Evolutionary conservation across 768 basidiomycete genomes (phyloP).

Genomic region (Amanita jacksonii): DNA sequence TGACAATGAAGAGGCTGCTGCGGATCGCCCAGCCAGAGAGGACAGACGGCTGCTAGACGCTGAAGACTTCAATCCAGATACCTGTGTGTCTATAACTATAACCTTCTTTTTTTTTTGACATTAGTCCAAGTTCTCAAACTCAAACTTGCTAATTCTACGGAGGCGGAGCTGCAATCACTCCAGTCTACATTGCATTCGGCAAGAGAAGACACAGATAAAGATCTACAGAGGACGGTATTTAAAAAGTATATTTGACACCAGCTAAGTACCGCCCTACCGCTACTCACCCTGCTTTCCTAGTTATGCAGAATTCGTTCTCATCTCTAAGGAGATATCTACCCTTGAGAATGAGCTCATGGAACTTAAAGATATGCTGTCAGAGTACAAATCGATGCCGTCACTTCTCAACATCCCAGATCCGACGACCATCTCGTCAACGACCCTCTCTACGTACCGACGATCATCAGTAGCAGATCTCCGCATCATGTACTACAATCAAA

Average conservation of each 20-base stretch:
- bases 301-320: constrained; percentile 93
- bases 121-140: constrained; percentile 57
- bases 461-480: constrained; percentile 96
- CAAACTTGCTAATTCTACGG: constrained; percentile 86
- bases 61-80: constrained; percentile 81
- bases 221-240: constrained; percentile 89
- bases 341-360: constrained; percentile 98
- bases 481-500: constrained; percentile 89
- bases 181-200: constrained; percentile 67
- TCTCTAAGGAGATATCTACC: constrained; percentile 94
- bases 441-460: constrained; percentile 43
- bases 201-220: constrained; percentile 64
- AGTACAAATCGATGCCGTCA: constrained; percentile 95
- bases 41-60: constrained; percentile 62
- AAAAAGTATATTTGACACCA: constrained; percentile 55
- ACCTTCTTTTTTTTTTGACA: neutral
- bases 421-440: constrained; percentile 42
- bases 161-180: constrained; percentile 66
- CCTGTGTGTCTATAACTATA: constrained; percentile 49
- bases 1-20: constrained; percentile 29
- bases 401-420: constrained; percentile 85
- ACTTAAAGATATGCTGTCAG: constrained; percentile 85
- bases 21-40: constrained; percentile 28
- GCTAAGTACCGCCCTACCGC: neutral
- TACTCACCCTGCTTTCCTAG: constrained; percentile 38